Conservation (phyloP, 1,284 basidiomycete genomes). For the Irpex sp. region DNA sequence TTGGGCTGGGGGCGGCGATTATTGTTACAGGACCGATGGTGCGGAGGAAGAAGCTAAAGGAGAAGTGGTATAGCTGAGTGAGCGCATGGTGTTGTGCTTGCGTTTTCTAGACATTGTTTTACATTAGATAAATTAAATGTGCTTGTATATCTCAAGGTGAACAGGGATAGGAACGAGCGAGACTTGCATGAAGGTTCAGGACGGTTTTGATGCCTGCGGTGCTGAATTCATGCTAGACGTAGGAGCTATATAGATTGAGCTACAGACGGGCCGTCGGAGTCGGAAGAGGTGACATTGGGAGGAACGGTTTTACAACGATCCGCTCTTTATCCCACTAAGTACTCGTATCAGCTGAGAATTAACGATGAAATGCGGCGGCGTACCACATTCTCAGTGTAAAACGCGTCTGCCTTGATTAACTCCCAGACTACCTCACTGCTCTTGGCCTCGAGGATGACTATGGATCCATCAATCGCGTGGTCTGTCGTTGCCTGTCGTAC, state of each 20-base stretch:
- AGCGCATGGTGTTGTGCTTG: not conserved
- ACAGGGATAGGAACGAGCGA: not conserved
- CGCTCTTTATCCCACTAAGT: not conserved
- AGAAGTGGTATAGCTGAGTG: slow-evolving; percentile 51
- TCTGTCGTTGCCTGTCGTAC: not conserved
- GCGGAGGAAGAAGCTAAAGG: slow-evolving; percentile 52
- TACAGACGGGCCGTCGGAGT: not conserved
- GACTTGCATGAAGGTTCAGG: no score
- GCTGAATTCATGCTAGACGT: no score
- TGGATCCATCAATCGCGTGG: not conserved
- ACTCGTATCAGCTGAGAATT: not conserved
- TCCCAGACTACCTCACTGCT: not conserved
- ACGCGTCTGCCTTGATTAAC: not conserved
- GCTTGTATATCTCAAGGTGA: not conserved
- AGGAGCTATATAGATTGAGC: no score
- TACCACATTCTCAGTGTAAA: not conserved
- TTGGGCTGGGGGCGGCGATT: slow-evolving; percentile 69
- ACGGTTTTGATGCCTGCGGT: no score
- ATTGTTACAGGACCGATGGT: slow-evolving; percentile 74
- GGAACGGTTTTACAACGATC: not conserved
- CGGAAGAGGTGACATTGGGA: not conserved
- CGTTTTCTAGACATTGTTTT: not conserved
- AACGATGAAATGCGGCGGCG: not conserved
- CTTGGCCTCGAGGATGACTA: not conserved
- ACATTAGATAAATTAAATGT: not conserved